phyloP scores from a whole-genome alignment of 345 rosid species.

The Populus simonii region DNA sequence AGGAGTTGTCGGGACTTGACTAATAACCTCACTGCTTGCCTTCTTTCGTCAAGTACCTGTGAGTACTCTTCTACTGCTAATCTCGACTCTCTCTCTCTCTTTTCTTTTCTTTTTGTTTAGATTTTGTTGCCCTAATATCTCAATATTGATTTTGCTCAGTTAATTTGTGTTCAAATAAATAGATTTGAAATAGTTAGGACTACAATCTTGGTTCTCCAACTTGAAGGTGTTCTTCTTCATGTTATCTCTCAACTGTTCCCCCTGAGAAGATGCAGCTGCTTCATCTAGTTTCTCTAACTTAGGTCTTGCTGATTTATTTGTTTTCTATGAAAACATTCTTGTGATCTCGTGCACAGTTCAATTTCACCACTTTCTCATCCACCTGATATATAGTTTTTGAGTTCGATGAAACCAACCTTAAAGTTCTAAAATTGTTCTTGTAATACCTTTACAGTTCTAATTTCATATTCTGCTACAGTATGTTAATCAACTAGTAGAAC shows the following conservation, averaged over 20 bases:
- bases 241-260: not conserved
- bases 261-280: not conserved
- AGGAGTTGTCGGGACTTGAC: not conserved
- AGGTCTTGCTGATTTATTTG: too few species aligned
- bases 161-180: too few species aligned
- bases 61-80: not conserved
- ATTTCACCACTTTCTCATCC: not conserved
- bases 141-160: too few species aligned
- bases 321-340: too few species aligned
- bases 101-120: too few species aligned
- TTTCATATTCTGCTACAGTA: not conserved
- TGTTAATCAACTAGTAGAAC: not conserved
- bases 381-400: not conserved
- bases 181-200: too few species aligned
- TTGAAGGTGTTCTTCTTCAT: too few species aligned
- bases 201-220: too few species aligned
- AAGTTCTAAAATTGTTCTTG: too few species aligned
- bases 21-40: conserved; percentile 8
- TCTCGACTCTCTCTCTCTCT: not conserved
- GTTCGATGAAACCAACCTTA: not conserved
- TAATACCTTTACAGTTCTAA: not conserved
- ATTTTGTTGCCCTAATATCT: too few species aligned
- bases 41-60: not conserved
- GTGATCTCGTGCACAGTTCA: not conserved
- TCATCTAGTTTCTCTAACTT: not conserved